Base-by-base conservation (phyloP, 192 early-diverging fungal genomes). In the Linnemannia elongata region DNA sequence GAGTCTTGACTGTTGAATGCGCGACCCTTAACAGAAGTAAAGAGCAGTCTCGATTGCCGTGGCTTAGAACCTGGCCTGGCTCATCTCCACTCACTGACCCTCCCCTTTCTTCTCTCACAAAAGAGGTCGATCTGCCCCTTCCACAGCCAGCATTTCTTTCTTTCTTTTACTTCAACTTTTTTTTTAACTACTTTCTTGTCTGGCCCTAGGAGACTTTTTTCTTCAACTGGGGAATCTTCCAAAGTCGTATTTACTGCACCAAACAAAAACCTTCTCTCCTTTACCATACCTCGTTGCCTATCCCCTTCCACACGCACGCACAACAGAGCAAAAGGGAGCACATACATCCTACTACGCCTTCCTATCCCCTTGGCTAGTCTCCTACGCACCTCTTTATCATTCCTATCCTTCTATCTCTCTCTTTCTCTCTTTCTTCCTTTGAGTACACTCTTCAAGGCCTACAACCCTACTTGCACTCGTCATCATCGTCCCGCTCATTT, bases 341-440 rank as follows among this genome's bases (percentile, higher is more conserved):
- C 30, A 66, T 15, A 66, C 60, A 66, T 33, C 60, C 60, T 66
- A 66, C 60, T 66, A 15, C 60, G 60, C 60, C 60, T 66, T 33
- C 30, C n/a, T 33, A 13, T 4, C 10, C 30, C n/a, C 60, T 24
- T 60, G 24, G 6, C 22, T n/a, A n/a, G n/a, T n/a, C n/a, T 1
- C 24, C 55, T n/a, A 60, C 55, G 24, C n/a, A 7, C 55, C 27
- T 33, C 12, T 27, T 10, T 66, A 12, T 66, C 30, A 2, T 30
- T 33, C 13, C 27, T 30, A 33, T 27, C 30, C 24, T 66, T 33
- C 27, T 66, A 30, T 6, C n/a, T 12, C 30, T 33, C 27, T 63
- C 60, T 13, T 13, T 66, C 27, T 10, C 30, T n/a, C 1, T 57
- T 63, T 30, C 49, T 6, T 45, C 3, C 44, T 45, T 45, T 45